Conservation (phyloP, 768 basidiomycete genomes). For the Daedaleopsis nitida region DNA sequence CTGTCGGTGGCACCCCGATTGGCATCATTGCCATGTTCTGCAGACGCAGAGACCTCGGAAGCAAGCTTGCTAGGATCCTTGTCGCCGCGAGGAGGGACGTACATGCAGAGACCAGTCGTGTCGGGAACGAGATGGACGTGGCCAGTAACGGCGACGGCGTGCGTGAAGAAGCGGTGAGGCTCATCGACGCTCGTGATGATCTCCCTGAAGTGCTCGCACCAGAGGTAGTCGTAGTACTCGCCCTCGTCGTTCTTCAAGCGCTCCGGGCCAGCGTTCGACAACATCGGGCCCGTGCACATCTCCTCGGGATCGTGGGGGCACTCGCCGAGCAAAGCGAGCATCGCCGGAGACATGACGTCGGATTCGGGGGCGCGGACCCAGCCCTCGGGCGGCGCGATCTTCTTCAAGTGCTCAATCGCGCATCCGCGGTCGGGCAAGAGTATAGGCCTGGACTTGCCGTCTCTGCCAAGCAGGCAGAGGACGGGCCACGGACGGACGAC, state of each 20-base stretch:
- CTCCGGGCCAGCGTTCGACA: background rate
- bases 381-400: background rate
- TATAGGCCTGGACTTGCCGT: slow-evolving; percentile 1
- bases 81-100: background rate
- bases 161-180: background rate
- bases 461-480: slow-evolving; percentile 12
- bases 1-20: background rate
- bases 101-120: background rate
- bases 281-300: background rate
- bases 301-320: background rate
- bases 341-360: background rate
- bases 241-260: background rate
- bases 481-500: slow-evolving; percentile 28
- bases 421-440: slow-evolving; percentile 23
- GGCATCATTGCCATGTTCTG: background rate
- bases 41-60: background rate
- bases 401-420: slow-evolving; percentile 12
- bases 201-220: slow-evolving; percentile 15
- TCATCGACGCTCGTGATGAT: background rate
- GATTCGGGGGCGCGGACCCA: background rate
- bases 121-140: background rate
- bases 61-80: background rate
- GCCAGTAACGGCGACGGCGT: background rate
- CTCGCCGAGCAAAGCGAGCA: background rate
- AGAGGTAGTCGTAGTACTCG: slow-evolving; percentile 8